Evolutionary conservation across 2,329 filamentous ascomycete genomes (phyloP), one percentile per base, ranked within the genome.

Genomic region (Phaeosphaeria sp.): DNA sequence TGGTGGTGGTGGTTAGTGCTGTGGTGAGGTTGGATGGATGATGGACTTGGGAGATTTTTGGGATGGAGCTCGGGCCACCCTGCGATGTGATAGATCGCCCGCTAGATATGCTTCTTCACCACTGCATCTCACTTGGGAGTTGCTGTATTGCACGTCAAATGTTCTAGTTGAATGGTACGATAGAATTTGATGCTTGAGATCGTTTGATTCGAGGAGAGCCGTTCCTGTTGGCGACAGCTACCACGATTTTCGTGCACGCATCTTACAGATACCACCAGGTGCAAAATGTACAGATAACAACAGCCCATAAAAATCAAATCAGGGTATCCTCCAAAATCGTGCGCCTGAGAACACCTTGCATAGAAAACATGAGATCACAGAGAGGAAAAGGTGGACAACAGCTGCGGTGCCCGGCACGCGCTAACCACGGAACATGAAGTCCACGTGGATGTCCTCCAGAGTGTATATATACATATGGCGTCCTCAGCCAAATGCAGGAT

Each of bases 401-500:
- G 43, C 42, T 53, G 30, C 51, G 25, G 43, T 40, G 43, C 18
- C 27, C 33, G 25, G 30, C 51, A 47, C 30, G 9, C 43, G 51
- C 43, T 47, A n/a, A 47, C n/a, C 43, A 33, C 22, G 50, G 42
- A 24, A n/a, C 21, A 7, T 30, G 36, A 43, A 25, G 22, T 13
- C 20, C 33, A 22, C n/a, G 20, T 51, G 24, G 33, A 51, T n/a
- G 18, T 45, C n/a, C 11, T 13, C 22, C 39, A 6, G 30, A 36
- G 5, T 36, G 30, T 36, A 13, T 36, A 36, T 13, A 36, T 6
- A n/a, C n/a, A n/a, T n/a, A n/a, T n/a, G n/a, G n/a, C 11, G 30
- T 36, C 25, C 49, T 67, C 60, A 59, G 67, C 69, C 74, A 59
- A 73, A 71, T n/a, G 79, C 77, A 18, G 82, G 81, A 59, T 82